Evolutionary conservation across 768 basidiomycete species (phyloP).

Genomic region (Hortiboletus campestris): DNA sequence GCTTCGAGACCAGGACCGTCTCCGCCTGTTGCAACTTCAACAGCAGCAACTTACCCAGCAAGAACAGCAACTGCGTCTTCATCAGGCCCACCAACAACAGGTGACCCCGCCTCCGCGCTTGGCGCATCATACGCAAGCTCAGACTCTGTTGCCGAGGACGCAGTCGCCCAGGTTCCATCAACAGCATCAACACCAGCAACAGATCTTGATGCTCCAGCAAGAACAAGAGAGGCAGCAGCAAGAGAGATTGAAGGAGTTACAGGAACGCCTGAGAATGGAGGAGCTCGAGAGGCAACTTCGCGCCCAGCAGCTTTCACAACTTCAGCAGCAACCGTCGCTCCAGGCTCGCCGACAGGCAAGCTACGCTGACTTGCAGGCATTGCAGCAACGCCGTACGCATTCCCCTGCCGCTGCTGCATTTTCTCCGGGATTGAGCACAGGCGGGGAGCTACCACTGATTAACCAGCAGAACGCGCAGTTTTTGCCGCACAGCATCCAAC

Average conservation of each 20-base stretch:
- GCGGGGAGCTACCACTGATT: slow-evolving; percentile 34
- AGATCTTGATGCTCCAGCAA: slow-evolving; percentile 64
- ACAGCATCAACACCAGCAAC: slow-evolving; percentile 71
- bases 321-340: slow-evolving; percentile 40
- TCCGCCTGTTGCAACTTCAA: slow-evolving; percentile 43
- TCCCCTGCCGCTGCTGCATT: slow-evolving; percentile 42
- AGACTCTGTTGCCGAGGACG: slow-evolving; percentile 45
- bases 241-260: slow-evolving; percentile 54
- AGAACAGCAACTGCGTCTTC: slow-evolving; percentile 38
- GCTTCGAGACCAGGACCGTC: slow-evolving; percentile 42
- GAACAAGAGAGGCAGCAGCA: slow-evolving; percentile 63
- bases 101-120: slow-evolving; percentile 69
- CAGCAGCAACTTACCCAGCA: slow-evolving; percentile 37
- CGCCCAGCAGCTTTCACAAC: slow-evolving; percentile 50
- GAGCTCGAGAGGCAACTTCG: slow-evolving; percentile 65
- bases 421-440: slow-evolving; percentile 12
- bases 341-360: slow-evolving; percentile 41
- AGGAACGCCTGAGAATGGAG: slow-evolving; percentile 63
- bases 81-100: slow-evolving; percentile 37
- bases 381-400: slow-evolving; percentile 52
- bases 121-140: slow-evolving; percentile 38
- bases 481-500: slow-evolving; percentile 61
- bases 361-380: slow-evolving; percentile 48
- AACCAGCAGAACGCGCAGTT: slow-evolving; percentile 55
- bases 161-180: slow-evolving; percentile 81